These are phyloP conservation scores for Arachis monticola DNA, from an alignment of 331 rosid genomes.

Conservation along the genomic window DNA sequence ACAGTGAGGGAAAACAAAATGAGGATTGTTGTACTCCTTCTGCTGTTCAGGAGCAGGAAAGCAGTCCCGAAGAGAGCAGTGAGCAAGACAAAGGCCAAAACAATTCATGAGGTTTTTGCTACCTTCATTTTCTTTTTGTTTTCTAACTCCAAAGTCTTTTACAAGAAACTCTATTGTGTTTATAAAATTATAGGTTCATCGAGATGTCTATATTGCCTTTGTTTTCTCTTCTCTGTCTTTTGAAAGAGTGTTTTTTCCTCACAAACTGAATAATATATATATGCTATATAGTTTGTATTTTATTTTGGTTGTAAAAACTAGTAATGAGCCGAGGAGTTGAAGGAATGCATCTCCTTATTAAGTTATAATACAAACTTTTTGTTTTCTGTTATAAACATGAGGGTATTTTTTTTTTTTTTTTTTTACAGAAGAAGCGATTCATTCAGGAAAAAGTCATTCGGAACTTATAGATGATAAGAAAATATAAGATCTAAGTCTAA, in stretches of 20 bases:
- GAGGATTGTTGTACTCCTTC: conserved; percentile 63
- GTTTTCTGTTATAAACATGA: too few relatives aligned
- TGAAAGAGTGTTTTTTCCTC: conserved; percentile 13
- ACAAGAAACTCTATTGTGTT: conserved; percentile 31
- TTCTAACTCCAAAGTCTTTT: conserved; percentile 25
- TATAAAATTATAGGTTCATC: conserved; percentile 33
- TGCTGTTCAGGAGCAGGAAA: conserved; percentile 57
- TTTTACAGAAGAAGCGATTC: too few relatives aligned
- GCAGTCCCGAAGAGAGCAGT: conserved; percentile 63
- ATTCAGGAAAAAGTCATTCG: too few relatives aligned
- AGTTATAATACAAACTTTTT: conserved; percentile 1
- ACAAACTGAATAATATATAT: conserved; percentile 11
- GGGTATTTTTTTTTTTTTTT: too few relatives aligned
- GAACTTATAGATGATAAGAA: too few relatives aligned
- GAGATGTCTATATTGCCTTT: conserved; percentile 31
- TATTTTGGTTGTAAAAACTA: conserved; percentile 32
- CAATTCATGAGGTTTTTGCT: conserved; percentile 47
- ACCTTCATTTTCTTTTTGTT: not conserved
- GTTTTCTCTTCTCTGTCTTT: conserved; percentile 9
- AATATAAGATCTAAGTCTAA: too few relatives aligned
- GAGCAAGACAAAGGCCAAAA: conserved; percentile 62
- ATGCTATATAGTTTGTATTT: conserved; percentile 23
- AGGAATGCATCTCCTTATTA: conserved; percentile 23
- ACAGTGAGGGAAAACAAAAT: conserved; percentile 61
- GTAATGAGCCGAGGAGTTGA: conserved; percentile 38